Conservation (phyloP, 2,329 filamentous ascomycete genomes). For the Tolypocladium endophyticum region DNA sequence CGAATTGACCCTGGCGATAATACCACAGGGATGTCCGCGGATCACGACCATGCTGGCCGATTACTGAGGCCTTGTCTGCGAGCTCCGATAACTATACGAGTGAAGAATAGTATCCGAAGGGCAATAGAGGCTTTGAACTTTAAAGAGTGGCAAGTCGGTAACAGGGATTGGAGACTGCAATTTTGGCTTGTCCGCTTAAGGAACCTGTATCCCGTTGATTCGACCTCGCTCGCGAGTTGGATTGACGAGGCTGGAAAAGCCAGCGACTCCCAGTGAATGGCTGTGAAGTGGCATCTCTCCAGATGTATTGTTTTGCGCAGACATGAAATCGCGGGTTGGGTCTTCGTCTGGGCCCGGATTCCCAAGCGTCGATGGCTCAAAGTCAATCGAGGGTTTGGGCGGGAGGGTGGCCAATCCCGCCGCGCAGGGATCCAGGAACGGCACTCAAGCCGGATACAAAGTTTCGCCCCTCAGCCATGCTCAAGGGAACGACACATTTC, state of each 20-base stretch:
- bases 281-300: no score
- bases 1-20: background rate
- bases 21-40: background rate
- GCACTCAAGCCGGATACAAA: background rate
- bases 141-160: no score
- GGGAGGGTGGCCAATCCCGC: background rate
- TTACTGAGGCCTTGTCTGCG: background rate
- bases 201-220: no score
- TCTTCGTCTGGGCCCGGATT: background rate
- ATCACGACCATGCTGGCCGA: background rate
- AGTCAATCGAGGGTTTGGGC: background rate
- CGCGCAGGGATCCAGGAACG: background rate
- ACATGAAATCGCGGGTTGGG: background rate
- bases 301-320: no score
- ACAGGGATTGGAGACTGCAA: no score
- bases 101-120: no score
- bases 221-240: no score
- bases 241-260: no score
- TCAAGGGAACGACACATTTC: background rate
- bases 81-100: background rate
- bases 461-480: background rate
- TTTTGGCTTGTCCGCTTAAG: no score
- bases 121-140: no score
- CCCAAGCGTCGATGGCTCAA: background rate
- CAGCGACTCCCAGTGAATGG: no score